These are phyloP conservation scores for Populus deltoides DNA, from an alignment of 345 rosid species.

Conservation along the genomic window DNA sequence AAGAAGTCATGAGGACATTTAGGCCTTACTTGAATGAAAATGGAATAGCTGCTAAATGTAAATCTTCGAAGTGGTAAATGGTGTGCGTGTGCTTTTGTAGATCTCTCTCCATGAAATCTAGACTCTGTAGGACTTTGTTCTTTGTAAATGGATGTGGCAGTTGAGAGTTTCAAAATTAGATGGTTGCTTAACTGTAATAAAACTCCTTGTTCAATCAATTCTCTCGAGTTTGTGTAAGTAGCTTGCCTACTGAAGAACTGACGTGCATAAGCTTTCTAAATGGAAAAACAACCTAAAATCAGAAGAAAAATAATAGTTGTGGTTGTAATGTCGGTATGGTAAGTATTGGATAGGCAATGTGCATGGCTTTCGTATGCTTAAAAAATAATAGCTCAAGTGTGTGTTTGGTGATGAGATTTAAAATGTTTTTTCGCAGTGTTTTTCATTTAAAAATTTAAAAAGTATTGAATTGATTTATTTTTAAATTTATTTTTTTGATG, in stretches of 20 bases:
- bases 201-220: not conserved
- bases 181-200: conserved; percentile 29
- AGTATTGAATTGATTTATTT: no score
- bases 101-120: conserved; percentile 12
- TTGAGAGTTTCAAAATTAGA: conserved; percentile 28
- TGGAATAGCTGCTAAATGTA: conserved; percentile 73
- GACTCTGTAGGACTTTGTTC: conserved; percentile 15
- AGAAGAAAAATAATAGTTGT: not conserved
- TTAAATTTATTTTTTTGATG: no score
- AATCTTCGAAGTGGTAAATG: conserved; percentile 84
- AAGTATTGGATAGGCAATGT: not conserved
- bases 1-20: conserved; percentile 80
- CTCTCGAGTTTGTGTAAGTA: not conserved
- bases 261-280: not conserved
- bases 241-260: not conserved
- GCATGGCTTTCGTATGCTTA: no score
- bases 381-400: no score
- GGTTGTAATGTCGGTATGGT: not conserved
- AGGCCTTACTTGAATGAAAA: conserved; percentile 53
- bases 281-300: not conserved
- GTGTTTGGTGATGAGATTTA: no score
- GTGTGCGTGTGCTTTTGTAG: conserved; percentile 18
- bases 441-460: no score
- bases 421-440: no score
- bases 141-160: conserved; percentile 40